Evolutionary conservation across 306 rosid genomes (phyloP), one percentile per base, ranked within the genome.

Genomic region (Cotoneaster glaucophyllus): DNA sequence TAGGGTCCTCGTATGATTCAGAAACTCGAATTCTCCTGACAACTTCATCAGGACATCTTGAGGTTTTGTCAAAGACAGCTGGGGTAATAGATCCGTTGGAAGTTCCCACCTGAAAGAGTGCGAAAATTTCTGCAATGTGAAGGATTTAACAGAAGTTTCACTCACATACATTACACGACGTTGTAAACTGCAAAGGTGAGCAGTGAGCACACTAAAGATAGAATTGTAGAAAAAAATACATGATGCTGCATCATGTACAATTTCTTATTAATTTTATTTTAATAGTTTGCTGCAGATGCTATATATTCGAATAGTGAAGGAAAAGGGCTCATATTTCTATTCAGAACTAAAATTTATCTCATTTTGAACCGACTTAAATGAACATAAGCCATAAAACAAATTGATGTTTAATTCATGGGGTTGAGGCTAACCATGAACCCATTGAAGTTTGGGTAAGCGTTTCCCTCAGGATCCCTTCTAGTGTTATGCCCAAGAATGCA

Each of bases 401-500:
- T 77, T 80, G 69, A 79, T 69, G 69, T 43, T 59, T 45, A 64
- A 73, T 19, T 25, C 71, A 78, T 1, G 74, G 79, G 73, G 75
- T 74, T 76, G 70, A 77, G 71, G 79, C 94, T 85, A 6, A 90
- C 98, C 95, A 58, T 86, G 58, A 94, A 87, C 64, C 97, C 97
- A 75, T 84, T 76, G 74, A 90, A 85, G 81, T 87, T 74, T 8
- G 98, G 97, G 80, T 39, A 83, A 26, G 83, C 48, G 65, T 80
- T 86, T 63, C 89, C 95, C 41, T 81, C 71, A 22, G 88, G 70
- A 84, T 88, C 96, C 74, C 85, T 80, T 77, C 81, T 45, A 72
- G 96, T 94, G 86, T 94, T 94, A 82, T 90, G 97, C 56, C 81
- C 85, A 84, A 94, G 95, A 84, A 94, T 82, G 78, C 89, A 94